Conservation (phyloP, 805 yeast species). For the Teunomyces gatunensis region DNA sequence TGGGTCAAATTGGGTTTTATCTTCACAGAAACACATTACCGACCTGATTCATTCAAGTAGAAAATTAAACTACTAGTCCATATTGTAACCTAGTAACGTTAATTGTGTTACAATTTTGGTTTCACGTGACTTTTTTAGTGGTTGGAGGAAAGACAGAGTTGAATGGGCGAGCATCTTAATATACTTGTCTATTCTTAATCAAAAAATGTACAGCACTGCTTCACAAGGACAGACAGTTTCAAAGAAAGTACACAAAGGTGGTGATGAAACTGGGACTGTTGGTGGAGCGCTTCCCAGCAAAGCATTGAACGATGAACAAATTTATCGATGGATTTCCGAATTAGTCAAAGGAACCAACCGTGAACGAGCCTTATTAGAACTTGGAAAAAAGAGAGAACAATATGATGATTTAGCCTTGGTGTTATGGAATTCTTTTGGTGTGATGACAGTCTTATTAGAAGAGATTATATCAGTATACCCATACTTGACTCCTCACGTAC, state of each 20-base stretch:
- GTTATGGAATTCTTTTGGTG: slow-evolving; percentile 95
- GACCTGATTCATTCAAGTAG: too few species aligned
- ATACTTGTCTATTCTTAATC: background rate
- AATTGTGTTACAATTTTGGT: background rate
- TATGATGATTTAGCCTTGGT: slow-evolving; percentile 92
- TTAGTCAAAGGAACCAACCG: slow-evolving; percentile 86
- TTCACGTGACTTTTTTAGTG: background rate
- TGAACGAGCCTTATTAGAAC: slow-evolving; percentile 87
- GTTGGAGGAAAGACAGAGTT: background rate
- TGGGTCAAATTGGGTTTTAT: too few species aligned
- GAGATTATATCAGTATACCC: slow-evolving; percentile 93
- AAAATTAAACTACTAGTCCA: too few species aligned
- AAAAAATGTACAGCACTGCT: slow-evolving; percentile 6
- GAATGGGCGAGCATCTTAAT: background rate
- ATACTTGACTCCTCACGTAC: slow-evolving; percentile 76
- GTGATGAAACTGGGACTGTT: background rate
- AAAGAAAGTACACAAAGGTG: background rate
- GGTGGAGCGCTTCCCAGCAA: slow-evolving; percentile 9
- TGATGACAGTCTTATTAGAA: slow-evolving; percentile 85
- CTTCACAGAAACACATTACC: too few species aligned
- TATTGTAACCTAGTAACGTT: too few species aligned
- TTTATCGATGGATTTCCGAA: slow-evolving; percentile 87
- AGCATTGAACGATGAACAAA: slow-evolving; percentile 65
- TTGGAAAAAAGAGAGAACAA: slow-evolving; percentile 92
- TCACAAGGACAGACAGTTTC: background rate